Evolutionary conservation across 1,284 basidiomycete species (phyloP).

Genomic region (Ustilago vetiveriae): DNA sequence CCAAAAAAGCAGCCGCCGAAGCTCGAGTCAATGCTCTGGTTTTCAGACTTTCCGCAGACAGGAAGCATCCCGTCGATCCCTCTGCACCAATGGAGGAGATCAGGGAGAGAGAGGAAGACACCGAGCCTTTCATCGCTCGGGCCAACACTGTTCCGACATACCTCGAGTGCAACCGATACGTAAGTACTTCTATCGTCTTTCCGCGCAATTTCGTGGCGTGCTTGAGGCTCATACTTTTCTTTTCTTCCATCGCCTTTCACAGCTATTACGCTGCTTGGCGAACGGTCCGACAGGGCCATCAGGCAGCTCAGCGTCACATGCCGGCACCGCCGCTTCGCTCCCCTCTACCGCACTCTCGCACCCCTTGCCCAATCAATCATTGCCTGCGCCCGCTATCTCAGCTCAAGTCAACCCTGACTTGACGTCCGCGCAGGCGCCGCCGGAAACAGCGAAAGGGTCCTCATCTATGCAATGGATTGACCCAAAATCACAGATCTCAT

Average conservation of each 20-base stretch:
- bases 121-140: conserved; percentile 75
- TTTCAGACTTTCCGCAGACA: conserved; percentile 34
- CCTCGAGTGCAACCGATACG: conserved; percentile 82
- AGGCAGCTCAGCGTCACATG: conserved; percentile 7
- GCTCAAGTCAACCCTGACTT: conserved; percentile 8
- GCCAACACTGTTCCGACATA: conserved; percentile 85
- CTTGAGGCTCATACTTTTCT: background rate
- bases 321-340: background rate
- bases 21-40: conserved; percentile 36
- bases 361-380: conserved; percentile 35
- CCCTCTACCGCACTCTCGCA: conserved; percentile 35
- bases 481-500: conserved; percentile 82
- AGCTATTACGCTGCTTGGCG: conserved; percentile 35
- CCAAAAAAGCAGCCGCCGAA: conserved; percentile 26
- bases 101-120: conserved; percentile 28
- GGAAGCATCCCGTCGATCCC: conserved; percentile 41
- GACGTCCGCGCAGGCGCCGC: conserved; percentile 1
- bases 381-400: conserved; percentile 11
- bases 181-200: conserved; percentile 63
- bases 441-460: conserved; percentile 8
- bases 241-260: background rate
- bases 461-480: conserved; percentile 70
- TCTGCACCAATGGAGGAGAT: conserved; percentile 29
- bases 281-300: conserved; percentile 17
- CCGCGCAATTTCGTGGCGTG: too few relatives aligned